Conservation (phyloP, 2,329 filamentous ascomycete species). For the Epichloe sibirici region DNA sequence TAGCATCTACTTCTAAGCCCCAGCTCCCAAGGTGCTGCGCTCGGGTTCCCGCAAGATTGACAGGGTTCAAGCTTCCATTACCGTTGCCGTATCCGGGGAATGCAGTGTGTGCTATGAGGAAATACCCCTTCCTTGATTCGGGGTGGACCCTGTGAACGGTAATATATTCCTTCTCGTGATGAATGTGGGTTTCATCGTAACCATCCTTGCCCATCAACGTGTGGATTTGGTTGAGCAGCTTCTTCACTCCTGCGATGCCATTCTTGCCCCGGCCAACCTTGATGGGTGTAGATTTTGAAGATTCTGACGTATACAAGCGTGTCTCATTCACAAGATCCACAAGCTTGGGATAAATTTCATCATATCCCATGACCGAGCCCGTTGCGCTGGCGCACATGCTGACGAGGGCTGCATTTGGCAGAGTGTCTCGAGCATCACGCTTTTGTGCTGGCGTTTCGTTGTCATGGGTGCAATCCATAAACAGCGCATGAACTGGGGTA, state of each 20-base stretch:
- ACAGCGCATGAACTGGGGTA: conserved; percentile 82
- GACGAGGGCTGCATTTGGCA: conserved; percentile 87
- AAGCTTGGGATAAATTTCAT: conserved; percentile 86
- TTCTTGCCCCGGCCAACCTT: conserved; percentile 59
- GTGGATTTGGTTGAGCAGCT: conserved; percentile 88
- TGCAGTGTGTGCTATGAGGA: conserved; percentile 90
- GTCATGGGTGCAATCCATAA: conserved; percentile 99
- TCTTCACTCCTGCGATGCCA: conserved; percentile 84
- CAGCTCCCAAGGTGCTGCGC: conserved; percentile 81
- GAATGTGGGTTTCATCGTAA: conserved; percentile 90
- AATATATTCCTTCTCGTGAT: conserved; percentile 92
- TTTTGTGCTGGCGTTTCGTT: conserved; percentile 96
- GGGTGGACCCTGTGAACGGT: conserved; percentile 94
- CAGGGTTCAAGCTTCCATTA: conserved; percentile 67
- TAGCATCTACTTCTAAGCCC: conserved; percentile 81
- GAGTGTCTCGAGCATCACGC: conserved; percentile 81
- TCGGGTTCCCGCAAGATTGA: conserved; percentile 71
- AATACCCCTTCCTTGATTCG: conserved; percentile 83
- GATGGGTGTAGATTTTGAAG: conserved; percentile 47
- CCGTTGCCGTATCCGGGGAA: conserved; percentile 83
- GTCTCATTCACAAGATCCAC: conserved; percentile 91
- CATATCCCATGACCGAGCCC: conserved; percentile 95
- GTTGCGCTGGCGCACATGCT: conserved; percentile 92
- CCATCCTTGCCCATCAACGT: conserved; percentile 89
- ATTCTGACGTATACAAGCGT: conserved; percentile 67